Base-by-base conservation (phyloP, 2,329 filamentous ascomycete species). In the Aspergillus bombycis region DNA sequence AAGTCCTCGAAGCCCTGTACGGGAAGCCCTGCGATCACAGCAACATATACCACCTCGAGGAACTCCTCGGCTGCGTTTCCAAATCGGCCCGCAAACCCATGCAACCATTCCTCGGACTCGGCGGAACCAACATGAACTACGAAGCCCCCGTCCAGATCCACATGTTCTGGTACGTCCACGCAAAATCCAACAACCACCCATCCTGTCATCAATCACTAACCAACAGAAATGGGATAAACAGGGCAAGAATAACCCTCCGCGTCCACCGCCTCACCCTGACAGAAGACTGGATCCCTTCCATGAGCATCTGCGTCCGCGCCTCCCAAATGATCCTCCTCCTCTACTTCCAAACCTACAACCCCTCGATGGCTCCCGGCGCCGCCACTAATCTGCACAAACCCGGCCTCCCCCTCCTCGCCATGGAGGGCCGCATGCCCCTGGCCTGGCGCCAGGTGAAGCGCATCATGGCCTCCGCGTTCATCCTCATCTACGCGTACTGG, bases 291-390 rank as follows among this genome's bases (percentile, higher is more conserved):
- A 55, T 55, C 32, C 30, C 52, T 12, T 55, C 52, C 11, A 55
- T 55, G 52, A 55, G 52, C 21, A 55, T 55, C 52, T 55, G 52
- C 52, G 52, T 55, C 32, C 52, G 52, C 32, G 38, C 52, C n/a
- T 36, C 52, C n/a, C 52, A 55, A 38, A 55, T 55, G 52, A 55
- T 55, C 32, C 52, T 55, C 32, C 52, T 55, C 52, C 52, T 55
- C 52, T 55, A 55, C 32, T 55, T 55, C 34, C 52, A 55, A 26
- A 26, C 52, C 7, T 55, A 55, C 21, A 55, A 38, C 34, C 52
- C 52, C 28, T 26, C 28, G 6, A 52, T 32, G 26, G 16, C 26
- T 9, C 28, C 48, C 19, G 28, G 10, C 4, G 16, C 48, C 10
- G 9, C 48, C 48, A 16, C n/a, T 11, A 10, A 41, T 12, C 52